phyloP scores from a whole-genome alignment of 2,329 filamentous ascomycete genomes.

The Dactylonectria macrodidyma region DNA sequence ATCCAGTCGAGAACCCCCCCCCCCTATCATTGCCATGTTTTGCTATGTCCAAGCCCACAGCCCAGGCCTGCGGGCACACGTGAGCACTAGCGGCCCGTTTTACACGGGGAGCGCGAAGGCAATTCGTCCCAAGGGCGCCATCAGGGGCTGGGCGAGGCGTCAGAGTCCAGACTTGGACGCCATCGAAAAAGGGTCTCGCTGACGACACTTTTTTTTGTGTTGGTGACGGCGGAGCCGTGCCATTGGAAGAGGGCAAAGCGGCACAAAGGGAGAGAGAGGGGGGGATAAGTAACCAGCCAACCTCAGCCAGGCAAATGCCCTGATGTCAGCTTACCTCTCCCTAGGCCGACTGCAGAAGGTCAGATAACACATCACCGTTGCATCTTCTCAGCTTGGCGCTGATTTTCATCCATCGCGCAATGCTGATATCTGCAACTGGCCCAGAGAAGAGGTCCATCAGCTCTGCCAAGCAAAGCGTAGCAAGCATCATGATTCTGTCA shows the following conservation, averaged over 20 bases:
- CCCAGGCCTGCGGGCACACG: slow-evolving; percentile 16
- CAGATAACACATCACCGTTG: background rate
- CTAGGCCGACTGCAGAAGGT: background rate
- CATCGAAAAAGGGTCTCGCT: slow-evolving; percentile 34
- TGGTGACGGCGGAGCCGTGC: slow-evolving; percentile 28
- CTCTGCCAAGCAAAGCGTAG: background rate
- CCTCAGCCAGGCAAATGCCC: background rate
- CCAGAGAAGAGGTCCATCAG: no score
- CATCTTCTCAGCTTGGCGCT: background rate
- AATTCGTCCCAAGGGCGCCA: slow-evolving; percentile 17
- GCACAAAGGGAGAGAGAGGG: background rate
- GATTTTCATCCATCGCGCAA: background rate
- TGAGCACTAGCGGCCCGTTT: slow-evolving; percentile 21
- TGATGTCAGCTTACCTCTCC: slow-evolving; percentile 33
- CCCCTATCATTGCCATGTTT: no score
- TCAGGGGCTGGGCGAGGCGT: background rate
- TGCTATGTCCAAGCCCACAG: background rate
- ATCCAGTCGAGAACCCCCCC: background rate
- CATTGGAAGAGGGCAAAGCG: slow-evolving; percentile 21
- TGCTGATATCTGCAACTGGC: background rate
- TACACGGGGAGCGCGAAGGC: slow-evolving; percentile 26
- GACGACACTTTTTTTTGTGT: slow-evolving; percentile 33
- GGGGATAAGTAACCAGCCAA: background rate
- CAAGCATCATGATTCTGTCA: background rate
- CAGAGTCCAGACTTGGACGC: slow-evolving; percentile 7